Conservation (phyloP, 192 early-diverging fungal species). For the Podila epigama region DNA sequence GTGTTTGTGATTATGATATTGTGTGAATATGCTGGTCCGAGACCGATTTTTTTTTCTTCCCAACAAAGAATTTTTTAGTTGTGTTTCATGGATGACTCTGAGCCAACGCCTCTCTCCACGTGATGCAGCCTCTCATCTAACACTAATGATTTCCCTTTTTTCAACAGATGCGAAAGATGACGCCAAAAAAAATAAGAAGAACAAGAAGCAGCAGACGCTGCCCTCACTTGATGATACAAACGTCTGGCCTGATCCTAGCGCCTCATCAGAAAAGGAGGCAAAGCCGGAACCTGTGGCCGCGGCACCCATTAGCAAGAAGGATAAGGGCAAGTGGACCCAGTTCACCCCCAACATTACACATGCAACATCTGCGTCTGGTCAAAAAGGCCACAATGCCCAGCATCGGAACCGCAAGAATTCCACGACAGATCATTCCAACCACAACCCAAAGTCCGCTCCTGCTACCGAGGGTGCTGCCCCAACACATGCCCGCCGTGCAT, state of each 20-base stretch:
- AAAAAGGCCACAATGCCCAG: slow-evolving; percentile 33
- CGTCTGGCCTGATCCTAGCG: slow-evolving; percentile 48
- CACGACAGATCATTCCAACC: slow-evolving; percentile 3
- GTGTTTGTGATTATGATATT: neutral
- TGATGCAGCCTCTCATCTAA: neutral
- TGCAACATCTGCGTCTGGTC: slow-evolving; percentile 50
- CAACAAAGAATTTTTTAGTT: neutral
- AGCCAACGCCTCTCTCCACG: neutral
- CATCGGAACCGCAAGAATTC: slow-evolving; percentile 44
- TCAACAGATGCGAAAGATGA: slow-evolving; percentile 27
- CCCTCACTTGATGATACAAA: slow-evolving; percentile 43
- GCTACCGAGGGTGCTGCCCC: neutral
- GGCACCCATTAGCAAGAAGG: slow-evolving; percentile 46
- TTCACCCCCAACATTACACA: slow-evolving; percentile 63
- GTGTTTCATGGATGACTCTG: neutral
- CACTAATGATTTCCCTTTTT: neutral
- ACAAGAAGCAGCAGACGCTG: slow-evolving; percentile 26
- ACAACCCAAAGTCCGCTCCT: neutral
- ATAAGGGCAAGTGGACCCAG: slow-evolving; percentile 61
- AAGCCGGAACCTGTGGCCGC: slow-evolving; percentile 34
- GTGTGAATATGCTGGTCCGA: neutral
- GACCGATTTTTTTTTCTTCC: neutral
- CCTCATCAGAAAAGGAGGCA: slow-evolving; percentile 40
- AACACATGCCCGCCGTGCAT: slow-evolving; percentile 33
- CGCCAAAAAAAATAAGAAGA: slow-evolving; percentile 26